A percentile compares a stretch with the other conserved stretches of the same genome.
Evolutionary conservation across 1,139 yeast species (phyloP).

Genomic region (Sugiyamaella grinbergsii): DNA sequence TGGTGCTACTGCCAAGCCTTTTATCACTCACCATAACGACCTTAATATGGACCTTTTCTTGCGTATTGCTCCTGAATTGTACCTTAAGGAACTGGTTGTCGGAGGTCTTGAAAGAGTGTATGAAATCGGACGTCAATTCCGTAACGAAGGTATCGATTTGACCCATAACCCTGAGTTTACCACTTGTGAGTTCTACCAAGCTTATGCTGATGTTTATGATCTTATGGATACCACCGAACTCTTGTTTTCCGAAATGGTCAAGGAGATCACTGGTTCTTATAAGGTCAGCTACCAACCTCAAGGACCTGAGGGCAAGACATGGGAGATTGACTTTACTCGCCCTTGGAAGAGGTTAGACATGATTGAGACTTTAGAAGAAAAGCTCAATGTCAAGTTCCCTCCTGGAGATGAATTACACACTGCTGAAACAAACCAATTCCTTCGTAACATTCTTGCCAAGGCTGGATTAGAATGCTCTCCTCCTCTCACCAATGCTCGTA

Average conservation of each 20-base stretch:
- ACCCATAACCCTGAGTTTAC: constrained; percentile 99
- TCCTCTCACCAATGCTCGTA: constrained; percentile 96
- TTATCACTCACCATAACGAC: constrained; percentile 95
- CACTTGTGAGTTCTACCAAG: constrained; percentile 95
- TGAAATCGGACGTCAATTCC: constrained; percentile 98
- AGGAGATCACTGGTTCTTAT: constrained; percentile 88
- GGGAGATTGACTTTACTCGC: constrained; percentile 84
- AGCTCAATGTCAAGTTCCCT: constrained; percentile 87
- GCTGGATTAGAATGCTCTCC: constrained; percentile 91
- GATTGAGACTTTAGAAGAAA: constrained; percentile 93
- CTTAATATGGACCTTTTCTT: constrained; percentile 93
- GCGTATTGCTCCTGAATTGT: constrained; percentile 98
- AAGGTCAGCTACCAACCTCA: constrained; percentile 87
- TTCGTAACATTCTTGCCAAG: constrained; percentile 75
- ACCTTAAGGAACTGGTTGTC: constrained; percentile 93
- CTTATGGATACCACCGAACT: constrained; percentile 96
- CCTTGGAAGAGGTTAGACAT: constrained; percentile 99
- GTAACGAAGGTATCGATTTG: constrained; percentile 98
- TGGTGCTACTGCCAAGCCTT: constrained; percentile 99
- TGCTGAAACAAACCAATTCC: constrained; percentile 87
- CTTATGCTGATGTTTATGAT: constrained; percentile 91
- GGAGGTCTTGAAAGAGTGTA: constrained; percentile 99
- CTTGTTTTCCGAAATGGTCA: constrained; percentile 95
- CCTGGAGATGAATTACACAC: constrained; percentile 94
- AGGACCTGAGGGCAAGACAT: constrained; percentile 74